Base-by-base conservation (phyloP, 495 filamentous ascomycete species). In the Penicillium angulare region DNA sequence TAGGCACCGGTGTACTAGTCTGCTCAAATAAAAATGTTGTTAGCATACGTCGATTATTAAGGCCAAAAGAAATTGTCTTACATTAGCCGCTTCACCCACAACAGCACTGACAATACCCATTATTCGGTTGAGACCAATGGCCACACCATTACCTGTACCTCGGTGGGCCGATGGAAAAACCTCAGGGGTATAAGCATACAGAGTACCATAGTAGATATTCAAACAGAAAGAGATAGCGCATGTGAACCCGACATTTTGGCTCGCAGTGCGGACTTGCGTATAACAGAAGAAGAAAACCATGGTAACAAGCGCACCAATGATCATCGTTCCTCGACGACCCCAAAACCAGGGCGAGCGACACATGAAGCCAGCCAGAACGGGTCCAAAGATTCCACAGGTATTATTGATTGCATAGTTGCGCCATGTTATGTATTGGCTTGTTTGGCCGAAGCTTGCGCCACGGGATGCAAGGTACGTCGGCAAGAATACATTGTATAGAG, bases 51-150 rank as follows among this genome's bases (percentile, higher is more conserved):
- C 10, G 16, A n/a, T 39, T 10, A 22, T 3, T 24, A 17, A 46
- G 3, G 4, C 4, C 16, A 15, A 3, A 23, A 49, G 17, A 9
- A 12, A 26, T 7, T 10, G 3, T 60, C 67, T 43, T 33, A 70
- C 67, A 62, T 86, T 61, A 0, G 81, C 79, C 22, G 70, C 72
- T 9, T 82, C 77, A 0, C 77, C 85, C 17, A 90, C 78, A 22
- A 90, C 70, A 2, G 86, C 85, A 17, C 78, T 81, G 43, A 90
- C 43, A 45, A 89, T 88, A 10, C 86, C 86, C 84, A 88, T 88
- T 53, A 88, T 65, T 13, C 86, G 77, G 60, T 88, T 88, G 23
- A 80, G 77, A 0, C 76, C 84, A 18, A 88, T 85, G 5, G 82
- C 79, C 41, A 90, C 75, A 9, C 86, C 86, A 54, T 88, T 86